Evolutionary conservation across 768 basidiomycete genomes (phyloP).

Genomic region (Rhodotorula diobovata): DNA sequence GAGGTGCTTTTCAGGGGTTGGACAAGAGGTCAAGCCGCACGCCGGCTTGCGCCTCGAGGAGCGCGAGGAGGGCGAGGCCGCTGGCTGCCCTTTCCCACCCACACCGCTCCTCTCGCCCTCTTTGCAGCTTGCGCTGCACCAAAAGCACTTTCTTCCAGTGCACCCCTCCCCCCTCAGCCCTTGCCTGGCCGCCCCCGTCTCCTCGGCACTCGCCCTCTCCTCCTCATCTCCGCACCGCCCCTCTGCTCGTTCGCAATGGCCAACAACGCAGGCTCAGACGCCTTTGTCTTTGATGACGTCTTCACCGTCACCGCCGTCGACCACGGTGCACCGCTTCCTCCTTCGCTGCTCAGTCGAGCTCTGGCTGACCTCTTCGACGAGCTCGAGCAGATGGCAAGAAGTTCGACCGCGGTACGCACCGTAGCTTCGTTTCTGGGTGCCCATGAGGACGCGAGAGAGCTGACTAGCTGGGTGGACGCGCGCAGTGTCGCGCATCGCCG

Average conservation of each 20-base stretch:
- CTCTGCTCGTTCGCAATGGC: constrained; percentile 18
- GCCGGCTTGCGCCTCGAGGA: no score
- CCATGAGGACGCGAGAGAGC: no score
- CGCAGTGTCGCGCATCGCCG: constrained; percentile 84
- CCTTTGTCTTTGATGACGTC: constrained; percentile 87
- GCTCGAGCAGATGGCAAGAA: constrained; percentile 71
- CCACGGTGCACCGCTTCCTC: constrained; percentile 49
- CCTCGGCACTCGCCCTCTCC: not conserved
- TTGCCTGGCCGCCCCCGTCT: no score
- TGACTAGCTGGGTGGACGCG: not conserved
- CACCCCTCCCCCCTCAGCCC: no score
- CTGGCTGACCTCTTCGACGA: not conserved
- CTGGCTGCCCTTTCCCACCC: no score
- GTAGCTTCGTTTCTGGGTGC: not conserved
- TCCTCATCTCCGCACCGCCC: not conserved
- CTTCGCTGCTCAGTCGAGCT: rapidly evolving
- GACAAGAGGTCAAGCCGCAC: no score
- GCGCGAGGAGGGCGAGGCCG: no score
- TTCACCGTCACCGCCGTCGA: constrained; percentile 80
- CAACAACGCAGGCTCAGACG: constrained; percentile 17
- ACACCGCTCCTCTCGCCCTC: no score
- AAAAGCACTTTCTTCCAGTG: no score
- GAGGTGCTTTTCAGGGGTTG: no score
- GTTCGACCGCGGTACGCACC: constrained; percentile 78
- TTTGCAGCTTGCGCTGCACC: no score